A percentile compares a stretch with the other conserved stretches of the same genome.
Conservation (phyloP, 345 rosid species). For the Eucalyptus lansdowneana region DNA sequence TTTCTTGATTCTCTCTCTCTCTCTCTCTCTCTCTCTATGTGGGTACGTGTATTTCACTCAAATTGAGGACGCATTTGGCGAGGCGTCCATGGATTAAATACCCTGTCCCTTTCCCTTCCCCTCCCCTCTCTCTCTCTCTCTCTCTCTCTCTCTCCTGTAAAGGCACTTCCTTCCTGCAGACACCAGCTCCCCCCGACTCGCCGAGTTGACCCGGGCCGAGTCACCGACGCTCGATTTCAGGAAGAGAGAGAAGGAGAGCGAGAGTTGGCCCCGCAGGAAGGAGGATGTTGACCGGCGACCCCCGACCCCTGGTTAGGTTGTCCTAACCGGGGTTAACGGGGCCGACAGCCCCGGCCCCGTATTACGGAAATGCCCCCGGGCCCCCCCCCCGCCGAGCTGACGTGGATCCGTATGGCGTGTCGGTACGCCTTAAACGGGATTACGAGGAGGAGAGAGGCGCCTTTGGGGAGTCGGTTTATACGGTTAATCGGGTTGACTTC, state of each 20-base stretch:
- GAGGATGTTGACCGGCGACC: slow-evolving; percentile 25
- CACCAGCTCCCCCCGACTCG: background rate
- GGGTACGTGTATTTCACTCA: background rate
- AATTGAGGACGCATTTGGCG: background rate
- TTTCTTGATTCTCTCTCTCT: slow-evolving; percentile 1
- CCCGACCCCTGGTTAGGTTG: slow-evolving; percentile 7
- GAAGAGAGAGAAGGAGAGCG: background rate
- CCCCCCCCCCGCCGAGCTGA: too few species aligned
- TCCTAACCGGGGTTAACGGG: slow-evolving; percentile 36
- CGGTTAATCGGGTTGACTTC: background rate
- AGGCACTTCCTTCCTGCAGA: background rate
- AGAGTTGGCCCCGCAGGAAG: slow-evolving; percentile 5
- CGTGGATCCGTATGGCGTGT: background rate
- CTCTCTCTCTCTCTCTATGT: slow-evolving; percentile 3
- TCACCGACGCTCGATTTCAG: slow-evolving; percentile 65
- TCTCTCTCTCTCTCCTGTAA: background rate
- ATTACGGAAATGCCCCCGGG: slow-evolving; percentile 19
- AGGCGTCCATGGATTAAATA: slow-evolving; percentile 8
- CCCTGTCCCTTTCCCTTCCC: background rate
- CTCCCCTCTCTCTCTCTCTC: background rate
- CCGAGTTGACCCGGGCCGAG: slow-evolving; percentile 32
- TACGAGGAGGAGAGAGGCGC: background rate
- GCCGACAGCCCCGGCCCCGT: slow-evolving; percentile 34
- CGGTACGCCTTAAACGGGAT: background rate
- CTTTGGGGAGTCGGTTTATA: background rate